Evolutionary conservation across 164 flowering plant species (phyloP), one percentile per base, ranked within the genome.

Genomic region (Paratinospora sagittata): DNA sequence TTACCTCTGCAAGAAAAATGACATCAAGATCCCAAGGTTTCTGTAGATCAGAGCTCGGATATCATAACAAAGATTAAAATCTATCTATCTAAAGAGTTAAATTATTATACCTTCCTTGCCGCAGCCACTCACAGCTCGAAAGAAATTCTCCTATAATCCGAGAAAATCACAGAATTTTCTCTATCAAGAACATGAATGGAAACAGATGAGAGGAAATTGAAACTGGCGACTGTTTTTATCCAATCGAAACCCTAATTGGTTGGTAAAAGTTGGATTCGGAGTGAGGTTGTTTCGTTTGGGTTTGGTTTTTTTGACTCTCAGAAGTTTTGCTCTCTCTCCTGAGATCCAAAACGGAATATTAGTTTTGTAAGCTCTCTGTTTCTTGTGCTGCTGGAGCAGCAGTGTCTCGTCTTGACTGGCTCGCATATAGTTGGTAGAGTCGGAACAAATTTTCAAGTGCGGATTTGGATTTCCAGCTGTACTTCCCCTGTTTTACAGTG

Each of bases 381-480:
- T 23, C 24, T n/a, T 61, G 64, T 12, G 33, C 6, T 62, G 10
- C 8, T 61, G 30, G 5, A 26, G 64, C n/a, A n/a, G n/a, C n/a
- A n/a, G n/a, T n/a, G n/a, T n/a, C n/a, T n/a, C n/a, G n/a, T 61
- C 17, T 62, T 26, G 36, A 27, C 36, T 62, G 66, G n/a, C 66
- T 63, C 66, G 66, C 23, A 16, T 63, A 14, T 63, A 63, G n/a
- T n/a, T 33, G n/a, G 39, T 30, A 21, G 16, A 63, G 30, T 9
- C 63, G 36, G 27, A 63, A 62, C 34, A 5, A 34, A 62, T 12
- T 62, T 58, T 58, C 63, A 24, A 21, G 30, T 58, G 63, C 14
- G 30, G 63, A 58, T n/a, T n/a, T n/a, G n/a, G n/a, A n/a, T 8
- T 58, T 58, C 63, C 63, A 58, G 63, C 27, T 58, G 27, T 58